Percentiles rank a stretch among this genome's conserved stretches.
These are phyloP conservation scores for Albizia julibrissin DNA, from an alignment of 306 rosid species.

Conservation along the genomic window DNA sequence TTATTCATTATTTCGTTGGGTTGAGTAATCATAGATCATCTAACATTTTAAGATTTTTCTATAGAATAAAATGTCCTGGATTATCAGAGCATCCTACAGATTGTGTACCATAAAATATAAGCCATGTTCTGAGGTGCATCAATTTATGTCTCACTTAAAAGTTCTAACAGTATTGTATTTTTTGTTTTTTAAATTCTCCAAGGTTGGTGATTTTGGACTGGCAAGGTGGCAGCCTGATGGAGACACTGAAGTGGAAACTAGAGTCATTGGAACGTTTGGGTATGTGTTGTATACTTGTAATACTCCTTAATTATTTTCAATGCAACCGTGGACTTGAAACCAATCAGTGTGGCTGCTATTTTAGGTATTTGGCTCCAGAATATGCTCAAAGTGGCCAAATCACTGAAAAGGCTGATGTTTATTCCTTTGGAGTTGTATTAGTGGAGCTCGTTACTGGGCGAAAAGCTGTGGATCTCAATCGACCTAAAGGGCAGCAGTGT, in stretches of 20 bases:
- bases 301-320: not conserved
- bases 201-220: conserved; percentile 99
- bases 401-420: conserved; percentile 97
- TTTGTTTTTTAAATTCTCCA: conserved; percentile 24
- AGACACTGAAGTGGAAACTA: conserved; percentile 86
- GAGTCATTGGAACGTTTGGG: conserved; percentile 99
- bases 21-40: not conserved
- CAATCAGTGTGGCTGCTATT: conserved; percentile 22
- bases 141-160: not conserved
- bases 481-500: conserved; percentile 98
- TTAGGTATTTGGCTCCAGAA: conserved; percentile 95
- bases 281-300: conserved; percentile 27
- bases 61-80: not conserved
- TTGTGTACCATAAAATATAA: not conserved
- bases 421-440: conserved; percentile 92
- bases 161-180: not conserved
- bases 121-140: not conserved
- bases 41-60: not conserved
- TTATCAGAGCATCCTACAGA: not conserved
- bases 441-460: conserved; percentile 93
- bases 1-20: not conserved
- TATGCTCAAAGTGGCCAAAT: conserved; percentile 99
- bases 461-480: conserved; percentile 89
- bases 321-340: conserved; percentile 26
- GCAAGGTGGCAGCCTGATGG: conserved; percentile 99